Evolutionary conservation across 768 basidiomycete species (phyloP).

Genomic region (Serendipita vermifera): DNA sequence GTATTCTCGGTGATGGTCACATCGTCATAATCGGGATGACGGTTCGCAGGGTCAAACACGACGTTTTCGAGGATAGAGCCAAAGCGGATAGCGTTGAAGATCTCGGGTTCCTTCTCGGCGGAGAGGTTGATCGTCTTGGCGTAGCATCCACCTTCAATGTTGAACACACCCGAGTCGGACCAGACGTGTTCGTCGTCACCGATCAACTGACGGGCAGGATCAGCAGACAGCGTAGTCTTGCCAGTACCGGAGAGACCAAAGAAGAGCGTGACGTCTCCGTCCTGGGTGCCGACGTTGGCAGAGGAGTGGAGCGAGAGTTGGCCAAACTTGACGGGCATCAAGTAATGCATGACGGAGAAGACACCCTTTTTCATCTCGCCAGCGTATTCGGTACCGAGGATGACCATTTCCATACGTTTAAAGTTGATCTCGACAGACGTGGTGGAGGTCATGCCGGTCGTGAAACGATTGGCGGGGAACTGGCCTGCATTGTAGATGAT

Average conservation of each 20-base stretch:
- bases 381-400: slow-evolving; percentile 94
- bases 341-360: slow-evolving; percentile 99
- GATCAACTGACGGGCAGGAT: slow-evolving; percentile 84
- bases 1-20: slow-evolving; percentile 97
- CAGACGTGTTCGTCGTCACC: slow-evolving; percentile 99
- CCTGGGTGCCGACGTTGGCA: slow-evolving; percentile 84
- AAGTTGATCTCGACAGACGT: slow-evolving; percentile 99
- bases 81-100: slow-evolving; percentile 86
- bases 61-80: slow-evolving; percentile 99
- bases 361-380: slow-evolving; percentile 99
- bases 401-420: slow-evolving; percentile 99
- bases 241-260: slow-evolving; percentile 98
- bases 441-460: slow-evolving; percentile 98
- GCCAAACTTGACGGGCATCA: slow-evolving; percentile 97
- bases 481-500: slow-evolving; percentile 99
- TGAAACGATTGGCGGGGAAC: slow-evolving; percentile 99
- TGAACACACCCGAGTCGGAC: slow-evolving; percentile 98
- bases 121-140: slow-evolving; percentile 97
- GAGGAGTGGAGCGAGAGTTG: slow-evolving; percentile 97
- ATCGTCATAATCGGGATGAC: slow-evolving; percentile 90
- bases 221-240: slow-evolving; percentile 96
- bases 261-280: slow-evolving; percentile 92
- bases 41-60: slow-evolving; percentile 77
- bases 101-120: slow-evolving; percentile 95
- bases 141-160: slow-evolving; percentile 99